Evolutionary conservation across 495 filamentous ascomycete genomes (phyloP), one percentile per base, ranked within the genome.

Genomic region (Tricharina praecox): DNA sequence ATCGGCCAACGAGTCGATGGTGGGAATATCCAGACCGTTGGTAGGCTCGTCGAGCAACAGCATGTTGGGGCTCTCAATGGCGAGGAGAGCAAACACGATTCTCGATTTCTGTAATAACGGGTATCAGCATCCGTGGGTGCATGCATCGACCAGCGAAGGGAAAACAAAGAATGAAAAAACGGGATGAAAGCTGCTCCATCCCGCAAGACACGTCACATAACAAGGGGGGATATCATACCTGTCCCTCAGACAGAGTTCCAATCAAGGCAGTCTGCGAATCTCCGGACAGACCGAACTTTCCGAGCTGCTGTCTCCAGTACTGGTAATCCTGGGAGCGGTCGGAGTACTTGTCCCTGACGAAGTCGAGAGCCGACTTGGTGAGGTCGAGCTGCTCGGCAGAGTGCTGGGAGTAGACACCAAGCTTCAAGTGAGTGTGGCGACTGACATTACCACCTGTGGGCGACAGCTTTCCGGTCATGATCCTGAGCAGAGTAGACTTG

Each of bases 21-120:
- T 96, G 8, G 90, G 90, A 53, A 99, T 99, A 77, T 99, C 90
- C 48, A 99, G 71, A 74, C 90, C 90, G 74, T 99, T 99, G 51
- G 90, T 99, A 62, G 90, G 92, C 68, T 99, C 90, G 67, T 99
- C 90, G 23, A 99, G 74, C 51, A 99, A 67, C 56, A 99, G 69
- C 88, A 99, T 96, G 70, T 99, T 99, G 45, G 90, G 90, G 3
- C 77, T 70, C 62, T 96, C 92, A 54, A 99, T 96, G 49, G 90
- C 90, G 43, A 99, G 71, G 50, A 99, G 70, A 20, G 90, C 90
- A 59, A 99, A 99, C 9, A 99, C 92, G 62, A 99, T 95, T 72
- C 90, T 79, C 53, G 76, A 82, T 75, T 90, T 94, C 68, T 97
- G 92, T 24, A 16, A 16, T 25, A 3, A n/a, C 1, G 20, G 21